Evolutionary conservation across 345 rosid genomes (phyloP).

Genomic region (Draba incana): DNA sequence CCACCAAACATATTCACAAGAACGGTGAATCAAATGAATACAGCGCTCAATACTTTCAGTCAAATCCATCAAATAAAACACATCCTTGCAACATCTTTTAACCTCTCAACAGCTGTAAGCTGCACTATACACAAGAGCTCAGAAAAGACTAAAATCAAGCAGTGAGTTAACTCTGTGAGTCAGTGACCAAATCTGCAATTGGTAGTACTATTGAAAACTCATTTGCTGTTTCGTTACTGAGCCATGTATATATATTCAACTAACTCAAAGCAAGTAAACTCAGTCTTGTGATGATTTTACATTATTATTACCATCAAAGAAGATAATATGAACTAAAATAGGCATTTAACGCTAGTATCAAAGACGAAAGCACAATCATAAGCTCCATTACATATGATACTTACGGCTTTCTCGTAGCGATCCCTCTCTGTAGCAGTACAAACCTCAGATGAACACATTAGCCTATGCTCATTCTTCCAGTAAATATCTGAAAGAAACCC

Average conservation of each 20-base stretch:
- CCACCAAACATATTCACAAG: constrained; percentile 6
- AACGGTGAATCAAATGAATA: not conserved
- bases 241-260: not conserved
- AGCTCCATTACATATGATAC: constrained; percentile 20
- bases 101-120: constrained; percentile 1
- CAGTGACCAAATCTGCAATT: constrained; percentile 4
- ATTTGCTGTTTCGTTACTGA: not conserved
- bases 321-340: not conserved
- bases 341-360: not conserved
- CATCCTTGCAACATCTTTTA: constrained; percentile 7
- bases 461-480: constrained; percentile 89
- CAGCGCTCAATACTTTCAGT: not conserved
- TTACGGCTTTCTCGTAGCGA: constrained; percentile 81
- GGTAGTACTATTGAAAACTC: not conserved
- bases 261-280: not conserved
- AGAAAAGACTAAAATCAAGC: not conserved
- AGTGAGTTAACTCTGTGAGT: not conserved
- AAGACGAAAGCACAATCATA: not conserved
- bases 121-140: constrained; percentile 3
- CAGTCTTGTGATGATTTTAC: not conserved
- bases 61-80: not conserved
- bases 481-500: constrained; percentile 58
- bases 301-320: not conserved
- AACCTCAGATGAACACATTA: constrained; percentile 70
- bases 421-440: constrained; percentile 87